phyloP scores from a whole-genome alignment of 139 green algal genomes.

The Asterochloris erici region DNA sequence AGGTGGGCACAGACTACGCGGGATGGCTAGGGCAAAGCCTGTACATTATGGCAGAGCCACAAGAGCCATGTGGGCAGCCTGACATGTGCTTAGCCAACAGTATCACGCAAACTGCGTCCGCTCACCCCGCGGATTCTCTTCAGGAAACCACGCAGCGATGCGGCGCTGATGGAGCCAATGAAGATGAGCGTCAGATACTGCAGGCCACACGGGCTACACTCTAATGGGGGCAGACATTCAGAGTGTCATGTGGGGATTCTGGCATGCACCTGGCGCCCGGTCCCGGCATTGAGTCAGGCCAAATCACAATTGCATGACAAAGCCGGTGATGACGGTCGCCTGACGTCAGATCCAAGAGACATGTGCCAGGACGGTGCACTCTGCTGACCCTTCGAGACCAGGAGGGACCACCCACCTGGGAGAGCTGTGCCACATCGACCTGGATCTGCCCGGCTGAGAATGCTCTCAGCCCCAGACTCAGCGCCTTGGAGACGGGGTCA shows the following conservation, averaged over 20 bases:
- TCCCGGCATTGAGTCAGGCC: no score
- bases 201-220: slow-evolving; percentile 9
- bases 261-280: no score
- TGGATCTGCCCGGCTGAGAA: slow-evolving; percentile 52
- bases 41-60: no score
- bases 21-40: no score
- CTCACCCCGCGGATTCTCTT: slow-evolving; percentile 57
- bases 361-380: background rate
- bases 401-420: slow-evolving; percentile 27
- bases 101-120: background rate
- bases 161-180: slow-evolving; percentile 79
- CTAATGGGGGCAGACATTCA: no score
- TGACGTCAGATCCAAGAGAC: background rate
- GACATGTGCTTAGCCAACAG: no score
- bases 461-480: slow-evolving; percentile 57
- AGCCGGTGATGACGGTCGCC: no score
- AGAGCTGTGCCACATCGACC: slow-evolving; percentile 54
- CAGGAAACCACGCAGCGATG: slow-evolving; percentile 81
- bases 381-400: background rate
- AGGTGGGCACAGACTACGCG: no score
- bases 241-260: no score
- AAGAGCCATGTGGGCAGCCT: no score
- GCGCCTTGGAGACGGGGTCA: slow-evolving; percentile 63
- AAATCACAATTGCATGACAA: no score
- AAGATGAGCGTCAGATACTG: slow-evolving; percentile 87